Evolutionary conservation across 2,329 filamentous ascomycete species (phyloP).

Genomic region (Ophiostoma himal-ulmi): DNA sequence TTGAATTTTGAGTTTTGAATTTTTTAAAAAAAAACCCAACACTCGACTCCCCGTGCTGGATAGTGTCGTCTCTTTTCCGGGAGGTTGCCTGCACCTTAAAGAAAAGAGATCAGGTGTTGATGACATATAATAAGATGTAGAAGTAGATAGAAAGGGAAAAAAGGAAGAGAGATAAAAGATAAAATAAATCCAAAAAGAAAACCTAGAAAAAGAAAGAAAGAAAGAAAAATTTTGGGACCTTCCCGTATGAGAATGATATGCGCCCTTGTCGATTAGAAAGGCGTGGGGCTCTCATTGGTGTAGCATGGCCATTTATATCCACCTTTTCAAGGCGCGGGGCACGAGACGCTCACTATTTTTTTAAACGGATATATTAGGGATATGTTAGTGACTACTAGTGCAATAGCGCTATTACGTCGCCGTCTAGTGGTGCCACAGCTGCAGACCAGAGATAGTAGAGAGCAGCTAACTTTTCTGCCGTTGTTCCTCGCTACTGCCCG

Average conservation of each 20-base stretch:
- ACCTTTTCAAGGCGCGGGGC: slow-evolving; percentile 16
- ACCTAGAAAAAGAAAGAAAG: not conserved
- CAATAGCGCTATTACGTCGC: slow-evolving; percentile 1
- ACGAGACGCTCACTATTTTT: not conserved
- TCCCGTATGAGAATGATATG: slow-evolving; percentile 12
- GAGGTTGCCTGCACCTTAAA: slow-evolving; percentile 7
- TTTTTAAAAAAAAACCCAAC: not conserved
- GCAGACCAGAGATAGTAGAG: not conserved
- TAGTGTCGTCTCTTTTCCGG: not conserved
- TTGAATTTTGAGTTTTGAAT: too few species aligned
- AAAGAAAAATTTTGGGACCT: slow-evolving; percentile 16
- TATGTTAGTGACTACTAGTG: not conserved
- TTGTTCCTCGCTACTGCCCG: not conserved
- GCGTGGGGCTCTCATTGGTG: slow-evolving; percentile 13
- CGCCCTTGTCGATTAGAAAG: slow-evolving; percentile 16
- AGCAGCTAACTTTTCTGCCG: not conserved
- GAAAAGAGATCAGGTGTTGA: not conserved
- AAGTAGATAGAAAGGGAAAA: not conserved
- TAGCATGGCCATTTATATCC: not conserved
- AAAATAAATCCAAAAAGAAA: not conserved
- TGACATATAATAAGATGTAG: not conserved
- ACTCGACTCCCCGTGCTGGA: not conserved
- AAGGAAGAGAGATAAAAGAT: not conserved
- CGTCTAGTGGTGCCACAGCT: slow-evolving; percentile 4
- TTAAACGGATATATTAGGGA: too few species aligned